Evolutionary conservation across 108 stramenopile genomes (phyloP), one percentile per base, ranked within the genome.

Genomic region (Conticribra guillardii): DNA sequence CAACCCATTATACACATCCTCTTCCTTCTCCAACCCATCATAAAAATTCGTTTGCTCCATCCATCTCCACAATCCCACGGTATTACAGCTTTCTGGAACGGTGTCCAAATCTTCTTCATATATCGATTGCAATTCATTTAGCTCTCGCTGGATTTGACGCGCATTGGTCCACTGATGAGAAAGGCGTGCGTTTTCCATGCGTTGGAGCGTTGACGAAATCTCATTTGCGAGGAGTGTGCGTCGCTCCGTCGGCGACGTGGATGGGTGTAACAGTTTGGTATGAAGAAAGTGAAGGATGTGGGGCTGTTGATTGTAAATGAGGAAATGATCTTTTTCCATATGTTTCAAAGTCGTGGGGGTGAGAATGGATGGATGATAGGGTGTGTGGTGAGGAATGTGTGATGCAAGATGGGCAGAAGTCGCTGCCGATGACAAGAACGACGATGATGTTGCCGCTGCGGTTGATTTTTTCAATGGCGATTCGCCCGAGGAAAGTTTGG

Each of bases 1-100:
- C 60, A 75, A 60, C 4, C 26, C 50, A 28, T 44, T 30, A 17
- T 28, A 60, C 0, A 67, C 66, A 52, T 75, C 74, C 11, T 61
- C 66, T 48, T 67, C 55, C 5, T n/a, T n/a, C n/a, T 61, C 57
- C 15, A 67, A 27, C 1, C 52, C 59, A 22, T 66, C 46, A 46
- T 65, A 67, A 51, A 60, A 75, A 52, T 60, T 67, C 0, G 57
- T 54, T 49, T 54, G 44, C 16, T 60, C 60, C 65, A 75, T 50
- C 59, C 65, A 75, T 44, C 47, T 58, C 74, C 74, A 75, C 50
- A 75, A 49, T 19, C 65, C 74, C 54, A 47, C 31, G 0, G 74
- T 75, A 46, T 61, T 75, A 27, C 59, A 55, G n/a, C 29, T 31
- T 54, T 66, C 74, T 0, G 74, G 73, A 22, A 73, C 62, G 23